Evolutionary conservation across 768 basidiomycete species (phyloP).

Genomic region (Amanita muscaria): DNA sequence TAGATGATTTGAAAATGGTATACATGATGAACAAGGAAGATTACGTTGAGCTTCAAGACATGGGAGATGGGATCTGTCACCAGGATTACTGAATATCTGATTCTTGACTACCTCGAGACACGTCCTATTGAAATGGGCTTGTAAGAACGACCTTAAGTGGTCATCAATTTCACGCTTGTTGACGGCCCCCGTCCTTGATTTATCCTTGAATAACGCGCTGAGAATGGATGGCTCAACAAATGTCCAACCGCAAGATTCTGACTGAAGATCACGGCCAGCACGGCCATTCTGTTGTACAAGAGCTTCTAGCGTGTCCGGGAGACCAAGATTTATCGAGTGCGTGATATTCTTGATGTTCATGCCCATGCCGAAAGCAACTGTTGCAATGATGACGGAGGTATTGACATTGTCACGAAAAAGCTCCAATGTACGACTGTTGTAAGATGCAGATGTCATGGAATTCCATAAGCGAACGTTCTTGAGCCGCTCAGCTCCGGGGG

Average conservation of each 20-base stretch:
- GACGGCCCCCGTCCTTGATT: not conserved
- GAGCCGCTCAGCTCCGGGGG: not conserved
- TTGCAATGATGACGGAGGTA: constrained; percentile 13
- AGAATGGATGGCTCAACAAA: constrained; percentile 10
- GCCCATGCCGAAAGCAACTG: constrained; percentile 16
- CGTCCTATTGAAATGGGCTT: not conserved
- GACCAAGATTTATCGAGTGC: constrained; percentile 15
- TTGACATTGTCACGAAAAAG: constrained; percentile 11
- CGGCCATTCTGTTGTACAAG: constrained; percentile 15
- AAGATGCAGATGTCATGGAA: constrained; percentile 11
- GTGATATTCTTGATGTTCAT: constrained; percentile 15
- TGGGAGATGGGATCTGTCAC: not conserved
- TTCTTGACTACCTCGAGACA: not conserved
- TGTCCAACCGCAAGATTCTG: constrained; percentile 10
- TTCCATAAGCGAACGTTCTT: constrained; percentile 15
- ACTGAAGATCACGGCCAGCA: constrained; percentile 11
- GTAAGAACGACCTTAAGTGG: not conserved
- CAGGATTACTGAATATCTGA: not conserved
- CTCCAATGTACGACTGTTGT: constrained; percentile 13
- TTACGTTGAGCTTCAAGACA: not conserved
- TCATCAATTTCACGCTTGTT: not conserved
- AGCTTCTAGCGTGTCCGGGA: constrained; percentile 10
- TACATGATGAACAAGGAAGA: not conserved
- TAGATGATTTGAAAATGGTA: not conserved
- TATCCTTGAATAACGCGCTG: not conserved